Evolutionary conservation across 257 asterid genomes (phyloP), one percentile per base, ranked within the genome.

Genomic region (Cordia subcordata): DNA sequence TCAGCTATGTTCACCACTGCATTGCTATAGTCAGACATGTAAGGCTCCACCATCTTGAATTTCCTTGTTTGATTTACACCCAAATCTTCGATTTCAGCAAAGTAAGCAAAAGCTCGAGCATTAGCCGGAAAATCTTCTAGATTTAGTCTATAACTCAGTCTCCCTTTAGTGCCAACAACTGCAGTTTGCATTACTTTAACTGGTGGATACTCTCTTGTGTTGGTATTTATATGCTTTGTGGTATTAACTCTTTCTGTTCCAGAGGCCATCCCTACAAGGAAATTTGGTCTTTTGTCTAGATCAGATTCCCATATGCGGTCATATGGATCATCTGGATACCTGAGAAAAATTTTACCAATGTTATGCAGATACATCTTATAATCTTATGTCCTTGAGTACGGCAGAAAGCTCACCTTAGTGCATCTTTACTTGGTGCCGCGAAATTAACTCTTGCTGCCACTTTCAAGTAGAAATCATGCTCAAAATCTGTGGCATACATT

Each of bases 271-370:
- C 96, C 99, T 1, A 88, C 97, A n/a, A 92, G 82, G 73, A 76
- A 92, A 67, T 92, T 92, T 38, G 87, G 91, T 71, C 93, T 74
- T 60, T 77, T 79, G 17, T 60, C 89, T 5, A 82, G 86, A 75
- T 92, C 99, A 0, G 97, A 88, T 66, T 81, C 93, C 99, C 99
- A 92, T 76, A 92, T 92, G 0, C 97, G 94, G 55, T 88, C 99
- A 42, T 92, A 92, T 0, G 97, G 97, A 68, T 92, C 97, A 61
- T 92, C 95, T 0, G 96, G 97, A 61, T 84, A 92, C 96, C 98
- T 88, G 76, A 21, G 10, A 61, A 15, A 58, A 56, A 37, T 5
- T 50, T 15, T 50, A 39, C 44, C 47, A n/a, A 42, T 42, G 47
- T 14, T 42, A 42, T 42, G 47, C 21, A 6, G 35, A 46, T 8